Evolutionary conservation across 148 eudicot species (phyloP), one percentile per base, ranked within the genome.

Genomic region (Nyssa sinensis): DNA sequence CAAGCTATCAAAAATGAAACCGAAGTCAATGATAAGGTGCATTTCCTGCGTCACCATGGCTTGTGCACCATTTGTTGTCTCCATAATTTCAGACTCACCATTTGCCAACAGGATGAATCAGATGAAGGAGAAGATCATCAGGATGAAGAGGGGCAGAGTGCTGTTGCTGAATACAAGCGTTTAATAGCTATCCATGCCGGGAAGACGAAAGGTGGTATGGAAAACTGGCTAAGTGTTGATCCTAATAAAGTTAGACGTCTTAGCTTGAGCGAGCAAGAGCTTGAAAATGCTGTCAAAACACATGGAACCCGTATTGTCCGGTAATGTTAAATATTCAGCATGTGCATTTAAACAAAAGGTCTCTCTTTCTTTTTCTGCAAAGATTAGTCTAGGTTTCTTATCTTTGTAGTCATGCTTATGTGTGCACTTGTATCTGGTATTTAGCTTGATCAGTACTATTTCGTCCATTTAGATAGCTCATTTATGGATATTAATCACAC

Each of bases 121-220:
- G 85, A 84, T 33, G 79, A 74, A n/a, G 62, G 23, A 21, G 62
- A 61, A 19, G 58, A 71, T 28, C 58, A 27, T 35, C 4, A 65
- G 28, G 83, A 86, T 19, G 81, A 80, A 60, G 81, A 69, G 9
- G 70, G 71, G 57, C 83, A 81, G 23, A 71, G 23, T 57, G 77
- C 62, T 16, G 79, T 35, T 34, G 70, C 77, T 11, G 83, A 84
- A 75, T 91, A 89, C 27, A 75, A 39, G 73, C n/a, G 70, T 35
- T 73, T 88, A 75, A 89, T 89, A 62, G 88, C 84, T 23, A 87
- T 91, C 47, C 93, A 66, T 71, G 85, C 90, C 21, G 66, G 68
- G 64, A 89, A 86, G 83, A 34, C 4, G 61, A 83, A 82, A 83
- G 86, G 81, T 63, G 80, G 79, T 35, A 65, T 80, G 21, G 29